Base-by-base conservation (phyloP, 805 yeast species). In the Candida golubevii region DNA sequence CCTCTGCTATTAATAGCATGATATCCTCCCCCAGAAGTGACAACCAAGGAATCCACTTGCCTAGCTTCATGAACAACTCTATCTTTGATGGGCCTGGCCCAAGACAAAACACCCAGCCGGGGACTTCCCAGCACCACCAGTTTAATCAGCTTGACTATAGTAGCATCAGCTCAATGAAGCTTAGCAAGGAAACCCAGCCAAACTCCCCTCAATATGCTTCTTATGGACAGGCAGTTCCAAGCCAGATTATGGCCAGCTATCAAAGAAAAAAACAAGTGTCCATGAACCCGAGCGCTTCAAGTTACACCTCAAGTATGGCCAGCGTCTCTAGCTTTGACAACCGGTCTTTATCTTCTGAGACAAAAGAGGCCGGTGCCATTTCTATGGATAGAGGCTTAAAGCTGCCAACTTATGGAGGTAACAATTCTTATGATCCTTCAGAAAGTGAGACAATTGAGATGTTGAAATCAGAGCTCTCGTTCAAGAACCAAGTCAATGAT, bases 401-500 rank as follows among this genome's bases (percentile, higher is more conserved):
- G 34, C 32, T 29, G 32, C 39, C 36, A 26, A 31, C 46, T 11
- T 44, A 33, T 35, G 15, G 26, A 15, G 39, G 42, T 4, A 12
- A 29, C 4, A 23, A 42, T 13, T 26, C 41, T n/a, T 44, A 36
- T 26, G 47, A 44, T 5, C 32, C 15, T 29, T 39, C 44, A 4
- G 47, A 44, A 7, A 33, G 37, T 13, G 50, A 44, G 26, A 33
- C 48, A 27, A 30, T 55, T 12, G 78, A 75, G 37, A 62, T 66
- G 42, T 59, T 77, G 44, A 74, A 72, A 51, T 61, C 77, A 38
- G 79, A 80, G 49, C 55, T 83, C 40, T 72, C 72, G 45, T 63
- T 82, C 40, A 83, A 82, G 57, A 80, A 82, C 37, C 67, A 67
- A 55, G 57, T 72, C 47, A 56, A 66, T 51, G 56, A 62, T 45